phyloP scores from a whole-genome alignment of 345 rosid species.

The Eucalyptus pauciflora region DNA sequence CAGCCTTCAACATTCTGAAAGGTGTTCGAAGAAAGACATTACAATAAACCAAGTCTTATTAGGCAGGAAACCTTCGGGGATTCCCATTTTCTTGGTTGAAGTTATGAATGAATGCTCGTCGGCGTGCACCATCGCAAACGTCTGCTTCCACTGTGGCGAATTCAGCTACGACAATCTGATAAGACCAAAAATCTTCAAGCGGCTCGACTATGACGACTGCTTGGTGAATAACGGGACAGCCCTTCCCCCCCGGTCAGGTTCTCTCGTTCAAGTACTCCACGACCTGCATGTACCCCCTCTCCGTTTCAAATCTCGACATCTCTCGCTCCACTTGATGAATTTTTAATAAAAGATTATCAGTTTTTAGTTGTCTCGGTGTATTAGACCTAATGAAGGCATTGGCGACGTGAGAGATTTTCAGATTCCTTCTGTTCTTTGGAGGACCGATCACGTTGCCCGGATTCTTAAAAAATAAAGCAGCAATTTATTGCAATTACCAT shows the following conservation, averaged over 20 bases:
- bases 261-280: background rate
- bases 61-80: background rate
- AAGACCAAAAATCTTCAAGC: background rate
- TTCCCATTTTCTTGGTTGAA: background rate
- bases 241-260: background rate
- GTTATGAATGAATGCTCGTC: background rate
- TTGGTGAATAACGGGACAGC: background rate
- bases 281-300: background rate
- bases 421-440: background rate
- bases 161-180: background rate
- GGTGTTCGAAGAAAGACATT: background rate
- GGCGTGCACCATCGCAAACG: background rate
- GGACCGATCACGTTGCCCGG: background rate
- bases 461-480: background rate
- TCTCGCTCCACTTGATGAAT: background rate
- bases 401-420: background rate
- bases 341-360: background rate
- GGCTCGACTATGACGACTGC: background rate
- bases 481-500: background rate
- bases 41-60: background rate
- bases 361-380: background rate
- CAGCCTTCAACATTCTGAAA: background rate
- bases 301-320: background rate
- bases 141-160: background rate
- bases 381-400: background rate